These are phyloP conservation scores for Lecanicillium sp. DNA, from an alignment of 2,329 filamentous ascomycete species.

Conservation along the genomic window DNA sequence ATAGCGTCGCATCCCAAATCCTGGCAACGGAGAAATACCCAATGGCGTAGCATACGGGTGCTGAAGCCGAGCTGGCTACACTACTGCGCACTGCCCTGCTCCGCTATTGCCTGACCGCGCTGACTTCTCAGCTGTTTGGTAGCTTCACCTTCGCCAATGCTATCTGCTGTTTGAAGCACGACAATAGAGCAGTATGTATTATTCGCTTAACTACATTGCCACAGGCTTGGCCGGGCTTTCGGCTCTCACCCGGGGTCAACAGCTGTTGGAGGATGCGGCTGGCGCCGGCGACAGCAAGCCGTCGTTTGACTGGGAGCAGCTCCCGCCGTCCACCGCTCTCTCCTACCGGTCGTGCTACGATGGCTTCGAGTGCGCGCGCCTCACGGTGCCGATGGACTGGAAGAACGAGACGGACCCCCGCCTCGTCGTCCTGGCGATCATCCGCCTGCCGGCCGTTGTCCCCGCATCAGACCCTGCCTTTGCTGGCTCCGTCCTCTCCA, in stretches of 20 bases:
- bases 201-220: background rate
- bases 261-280: background rate
- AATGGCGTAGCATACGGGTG: background rate
- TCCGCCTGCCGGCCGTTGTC: slow-evolving; percentile 28
- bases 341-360: slow-evolving; percentile 29
- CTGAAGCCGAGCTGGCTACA: slow-evolving; percentile 11
- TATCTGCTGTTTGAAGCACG: background rate
- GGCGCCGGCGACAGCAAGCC: background rate
- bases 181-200: background rate
- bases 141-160: too few species aligned
- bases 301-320: slow-evolving; percentile 24
- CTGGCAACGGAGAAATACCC: background rate
- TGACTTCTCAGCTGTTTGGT: background rate
- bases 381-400: slow-evolving; percentile 32
- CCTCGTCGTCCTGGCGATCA: slow-evolving; percentile 28
- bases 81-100: too few species aligned
- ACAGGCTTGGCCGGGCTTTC: background rate
- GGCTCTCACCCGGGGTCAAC: background rate
- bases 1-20: too few species aligned
- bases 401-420: slow-evolving; percentile 18
- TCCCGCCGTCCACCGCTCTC: slow-evolving; percentile 26
- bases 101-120: background rate
- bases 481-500: slow-evolving; percentile 30
- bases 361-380: slow-evolving; percentile 28
- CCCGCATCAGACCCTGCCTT: slow-evolving; percentile 25